phyloP scores from a whole-genome alignment of 169 alveolate genomes.

The Cystoisospora suis region DNA sequence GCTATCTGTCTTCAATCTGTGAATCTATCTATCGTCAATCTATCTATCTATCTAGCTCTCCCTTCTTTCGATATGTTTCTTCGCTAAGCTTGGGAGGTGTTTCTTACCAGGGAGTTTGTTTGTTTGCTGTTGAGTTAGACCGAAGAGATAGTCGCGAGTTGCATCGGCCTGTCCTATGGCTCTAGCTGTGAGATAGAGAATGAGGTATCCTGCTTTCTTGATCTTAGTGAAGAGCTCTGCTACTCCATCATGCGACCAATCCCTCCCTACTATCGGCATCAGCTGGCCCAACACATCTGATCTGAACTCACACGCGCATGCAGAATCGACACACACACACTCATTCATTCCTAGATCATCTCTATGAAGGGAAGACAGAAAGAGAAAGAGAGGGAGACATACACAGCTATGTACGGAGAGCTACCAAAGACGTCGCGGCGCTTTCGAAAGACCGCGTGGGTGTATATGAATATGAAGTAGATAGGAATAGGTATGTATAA shows the following conservation, averaged over 20 bases:
- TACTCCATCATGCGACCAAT: conserved; percentile 97
- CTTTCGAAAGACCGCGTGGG: no score
- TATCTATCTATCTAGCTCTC: neutral
- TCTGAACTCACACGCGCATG: no score
- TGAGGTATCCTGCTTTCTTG: conserved; percentile 91
- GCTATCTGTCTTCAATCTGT: neutral
- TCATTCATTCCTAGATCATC: neutral
- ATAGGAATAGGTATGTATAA: no score
- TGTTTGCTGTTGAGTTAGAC: conserved; percentile 86
- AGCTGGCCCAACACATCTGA: conserved; percentile 97
- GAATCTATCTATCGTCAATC: neutral
- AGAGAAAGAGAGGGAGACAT: neutral
- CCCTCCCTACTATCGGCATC: conserved; percentile 96
- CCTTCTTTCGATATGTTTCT: neutral
- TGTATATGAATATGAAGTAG: no score
- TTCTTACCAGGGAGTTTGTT: conserved; percentile 78
- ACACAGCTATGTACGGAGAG: neutral
- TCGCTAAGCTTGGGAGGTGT: neutral
- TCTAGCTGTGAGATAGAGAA: conserved; percentile 96
- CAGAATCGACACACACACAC: no score
- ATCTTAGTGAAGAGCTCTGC: conserved; percentile 91
- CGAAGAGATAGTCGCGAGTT: conserved; percentile 92
- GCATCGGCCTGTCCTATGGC: conserved; percentile 97
- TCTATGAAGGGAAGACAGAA: neutral
- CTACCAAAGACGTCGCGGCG: neutral